Conservation (phyloP, 2,329 filamentous ascomycete genomes). For the Botrytis fragariae region DNA sequence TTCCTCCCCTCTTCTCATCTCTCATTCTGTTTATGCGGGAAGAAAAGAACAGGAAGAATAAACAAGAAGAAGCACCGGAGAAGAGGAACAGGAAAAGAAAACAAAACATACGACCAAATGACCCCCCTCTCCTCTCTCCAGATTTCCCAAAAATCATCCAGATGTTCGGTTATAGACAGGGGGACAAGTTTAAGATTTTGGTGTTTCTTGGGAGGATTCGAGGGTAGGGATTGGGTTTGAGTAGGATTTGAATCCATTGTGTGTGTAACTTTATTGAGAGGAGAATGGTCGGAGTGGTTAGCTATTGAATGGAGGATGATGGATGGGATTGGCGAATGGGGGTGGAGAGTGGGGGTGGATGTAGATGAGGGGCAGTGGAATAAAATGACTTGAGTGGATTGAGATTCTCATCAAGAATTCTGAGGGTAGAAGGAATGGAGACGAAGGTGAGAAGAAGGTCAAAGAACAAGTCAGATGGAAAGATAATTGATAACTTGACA, state of each 20-base stretch:
- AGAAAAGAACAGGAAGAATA: not conserved
- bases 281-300: not conserved
- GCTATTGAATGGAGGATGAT: not conserved
- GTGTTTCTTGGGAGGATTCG: not conserved
- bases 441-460: not conserved
- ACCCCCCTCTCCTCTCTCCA: constrained; percentile 25
- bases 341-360: not conserved
- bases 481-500: not conserved
- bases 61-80: too few species aligned
- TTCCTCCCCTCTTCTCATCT: too few species aligned
- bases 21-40: not conserved
- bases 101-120: constrained; percentile 26
- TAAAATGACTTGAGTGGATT: not conserved
- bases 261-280: not conserved
- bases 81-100: too few species aligned
- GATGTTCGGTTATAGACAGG: constrained; percentile 25
- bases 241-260: not conserved
- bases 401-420: not conserved
- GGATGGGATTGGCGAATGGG: not conserved
- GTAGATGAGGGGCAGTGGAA: not conserved
- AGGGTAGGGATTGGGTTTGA: not conserved
- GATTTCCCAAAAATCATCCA: constrained; percentile 28
- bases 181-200: constrained; percentile 25
- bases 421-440: not conserved
- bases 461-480: not conserved